Percentiles rank a stretch among this genome's conserved stretches.
These are phyloP conservation scores for Lophiostoma macrostomum DNA, from an alignment of 495 filamentous ascomycete genomes.

Conservation along the genomic window DNA sequence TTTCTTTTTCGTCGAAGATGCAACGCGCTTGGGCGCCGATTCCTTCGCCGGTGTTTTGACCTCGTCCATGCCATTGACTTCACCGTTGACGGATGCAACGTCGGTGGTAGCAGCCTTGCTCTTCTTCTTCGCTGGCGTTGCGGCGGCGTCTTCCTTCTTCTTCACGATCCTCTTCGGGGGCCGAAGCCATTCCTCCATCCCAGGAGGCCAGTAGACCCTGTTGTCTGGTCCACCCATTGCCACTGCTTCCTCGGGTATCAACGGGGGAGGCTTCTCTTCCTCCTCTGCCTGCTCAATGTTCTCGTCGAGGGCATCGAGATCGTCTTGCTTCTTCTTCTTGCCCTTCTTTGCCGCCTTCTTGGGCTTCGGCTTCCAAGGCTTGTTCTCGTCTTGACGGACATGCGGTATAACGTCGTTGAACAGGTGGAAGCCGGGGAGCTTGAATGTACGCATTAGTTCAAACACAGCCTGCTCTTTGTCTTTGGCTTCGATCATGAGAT, in stretches of 20 bases:
- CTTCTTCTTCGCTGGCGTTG: constrained; percentile 30
- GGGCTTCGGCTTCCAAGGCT: constrained; percentile 47
- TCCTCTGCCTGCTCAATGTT: constrained; percentile 41
- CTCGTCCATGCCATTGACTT: constrained; percentile 7
- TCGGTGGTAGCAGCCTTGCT: constrained; percentile 19
- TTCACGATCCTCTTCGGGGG: constrained; percentile 70
- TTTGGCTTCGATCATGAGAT: constrained; percentile 98
- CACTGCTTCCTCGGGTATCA: constrained; percentile 64
- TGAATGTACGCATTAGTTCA: constrained; percentile 85
- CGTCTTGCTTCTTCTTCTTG: constrained; percentile 46
- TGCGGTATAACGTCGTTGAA: constrained; percentile 79
- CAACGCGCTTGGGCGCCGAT: constrained; percentile 21
- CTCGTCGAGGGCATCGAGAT: constrained; percentile 50
- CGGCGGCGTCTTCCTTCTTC: constrained; percentile 49
- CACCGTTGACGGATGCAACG: constrained; percentile 9
- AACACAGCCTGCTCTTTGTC: constrained; percentile 98
- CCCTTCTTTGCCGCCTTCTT: constrained; percentile 44
- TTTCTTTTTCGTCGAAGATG: constrained; percentile 35
- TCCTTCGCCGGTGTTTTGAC: constrained; percentile 13
- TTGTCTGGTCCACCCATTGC: constrained; percentile 86
- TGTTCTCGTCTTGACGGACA: constrained; percentile 75
- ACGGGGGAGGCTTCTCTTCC: constrained; percentile 31
- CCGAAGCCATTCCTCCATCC: constrained; percentile 86
- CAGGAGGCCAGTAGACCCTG: constrained; percentile 87
- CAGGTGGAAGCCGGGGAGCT: constrained; percentile 69